Conservation (phyloP, 225 moss, liverwort and hornwort genomes). For the Bryum argenteum region DNA sequence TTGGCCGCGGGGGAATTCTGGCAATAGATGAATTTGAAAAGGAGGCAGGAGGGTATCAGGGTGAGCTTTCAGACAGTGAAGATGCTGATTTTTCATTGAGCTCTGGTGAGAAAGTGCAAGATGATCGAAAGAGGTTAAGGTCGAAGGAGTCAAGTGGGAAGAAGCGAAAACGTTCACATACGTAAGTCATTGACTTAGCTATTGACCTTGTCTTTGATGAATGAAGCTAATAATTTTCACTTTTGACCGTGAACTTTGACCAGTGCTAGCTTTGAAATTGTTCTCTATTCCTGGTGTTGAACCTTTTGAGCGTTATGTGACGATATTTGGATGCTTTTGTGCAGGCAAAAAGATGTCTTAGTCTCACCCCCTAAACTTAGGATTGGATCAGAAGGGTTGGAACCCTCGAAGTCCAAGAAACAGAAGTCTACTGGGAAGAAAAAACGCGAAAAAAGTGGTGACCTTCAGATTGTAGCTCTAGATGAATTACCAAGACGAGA, state of each 20-base stretch:
- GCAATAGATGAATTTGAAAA: slow-evolving; percentile 67
- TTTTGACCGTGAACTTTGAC: background rate
- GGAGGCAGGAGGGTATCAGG: slow-evolving; percentile 68
- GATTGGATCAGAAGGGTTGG: slow-evolving; percentile 21
- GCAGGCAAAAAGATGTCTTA: slow-evolving; percentile 34
- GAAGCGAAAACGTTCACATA: slow-evolving; percentile 57
- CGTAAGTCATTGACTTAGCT: slow-evolving; percentile 32
- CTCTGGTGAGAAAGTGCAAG: slow-evolving; percentile 29
- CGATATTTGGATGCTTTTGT: slow-evolving; percentile 19
- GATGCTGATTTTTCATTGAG: slow-evolving; percentile 51
- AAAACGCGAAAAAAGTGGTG: slow-evolving; percentile 34
- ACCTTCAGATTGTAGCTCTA: slow-evolving; percentile 44
- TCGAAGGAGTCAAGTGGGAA: slow-evolving; percentile 40
- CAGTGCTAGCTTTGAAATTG: background rate
- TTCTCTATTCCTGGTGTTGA: too few species aligned
- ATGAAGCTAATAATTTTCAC: background rate
- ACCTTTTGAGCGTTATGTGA: background rate
- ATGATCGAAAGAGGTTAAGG: slow-evolving; percentile 24
- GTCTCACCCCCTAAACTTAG: slow-evolving; percentile 19
- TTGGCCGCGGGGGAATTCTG: slow-evolving; percentile 45
- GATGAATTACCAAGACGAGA: slow-evolving; percentile 43
- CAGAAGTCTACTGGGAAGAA: slow-evolving; percentile 47
- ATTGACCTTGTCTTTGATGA: background rate
- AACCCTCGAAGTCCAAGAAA: slow-evolving; percentile 26
- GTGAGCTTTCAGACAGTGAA: slow-evolving; percentile 60